phyloP scores from a whole-genome alignment of 2,329 filamentous ascomycete species.

The Pyrenochaeta sp. region DNA sequence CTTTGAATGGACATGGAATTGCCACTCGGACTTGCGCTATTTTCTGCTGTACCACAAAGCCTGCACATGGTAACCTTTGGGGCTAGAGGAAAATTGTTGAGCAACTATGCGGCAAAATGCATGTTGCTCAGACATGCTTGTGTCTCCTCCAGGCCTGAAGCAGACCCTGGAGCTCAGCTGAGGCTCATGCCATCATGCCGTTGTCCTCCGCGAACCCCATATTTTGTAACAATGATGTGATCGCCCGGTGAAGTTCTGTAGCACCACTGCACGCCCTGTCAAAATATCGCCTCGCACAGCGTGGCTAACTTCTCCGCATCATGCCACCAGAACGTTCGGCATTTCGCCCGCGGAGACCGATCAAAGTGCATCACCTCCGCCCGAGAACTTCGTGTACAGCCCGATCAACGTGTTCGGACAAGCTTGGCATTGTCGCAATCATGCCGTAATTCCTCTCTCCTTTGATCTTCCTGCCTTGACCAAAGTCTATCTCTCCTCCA shows the following conservation, averaged over 20 bases:
- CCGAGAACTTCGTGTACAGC: constrained; percentile 39
- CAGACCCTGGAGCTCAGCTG: constrained; percentile 21
- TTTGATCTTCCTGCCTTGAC: constrained; percentile 41
- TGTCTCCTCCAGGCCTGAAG: constrained; percentile 7
- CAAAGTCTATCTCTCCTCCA: constrained; percentile 59
- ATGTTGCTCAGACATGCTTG: constrained; percentile 9
- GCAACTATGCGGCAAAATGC: constrained; percentile 4
- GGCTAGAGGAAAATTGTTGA: constrained; percentile 31
- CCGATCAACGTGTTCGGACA: constrained; percentile 35
- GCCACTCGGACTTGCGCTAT: constrained; percentile 1
- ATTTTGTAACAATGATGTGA: constrained; percentile 26
- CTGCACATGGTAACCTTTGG: constrained; percentile 20
- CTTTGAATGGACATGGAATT: constrained; percentile 1
- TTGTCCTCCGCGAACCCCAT: constrained; percentile 29
- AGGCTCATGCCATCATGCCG: constrained; percentile 22
- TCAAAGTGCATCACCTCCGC: constrained; percentile 20
- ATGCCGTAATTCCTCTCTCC: constrained; percentile 47
- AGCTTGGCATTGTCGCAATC: constrained; percentile 39
- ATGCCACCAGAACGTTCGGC: not conserved
- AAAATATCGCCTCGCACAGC: constrained; percentile 24
- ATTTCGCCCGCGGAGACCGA: not conserved
- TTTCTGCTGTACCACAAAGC: constrained; percentile 22
- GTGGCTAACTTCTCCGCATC: not conserved
- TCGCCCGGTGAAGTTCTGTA: constrained; percentile 29
- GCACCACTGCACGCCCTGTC: constrained; percentile 6